A percentile compares a stretch with the other conserved stretches of the same genome.
phyloP scores from a whole-genome alignment of 441 rosid genomes.

The Syzygium syzygioides region DNA sequence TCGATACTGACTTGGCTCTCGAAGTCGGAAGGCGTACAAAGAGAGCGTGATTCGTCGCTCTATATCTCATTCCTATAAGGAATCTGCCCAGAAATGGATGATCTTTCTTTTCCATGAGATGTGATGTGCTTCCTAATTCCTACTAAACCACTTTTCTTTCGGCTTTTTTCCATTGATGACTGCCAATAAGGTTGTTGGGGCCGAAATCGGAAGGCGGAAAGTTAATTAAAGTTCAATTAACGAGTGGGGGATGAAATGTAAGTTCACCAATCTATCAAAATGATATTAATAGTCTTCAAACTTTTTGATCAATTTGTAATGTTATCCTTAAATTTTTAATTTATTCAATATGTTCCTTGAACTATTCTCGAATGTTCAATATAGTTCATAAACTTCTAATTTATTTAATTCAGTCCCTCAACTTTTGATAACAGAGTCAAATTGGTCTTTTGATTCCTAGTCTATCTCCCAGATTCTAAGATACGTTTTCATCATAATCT shows the following conservation, averaged over 20 bases:
- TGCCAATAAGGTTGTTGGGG: neutral
- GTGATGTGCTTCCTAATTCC: neutral
- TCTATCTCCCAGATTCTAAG: neutral
- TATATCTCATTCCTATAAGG: neutral
- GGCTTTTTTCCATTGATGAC: neutral
- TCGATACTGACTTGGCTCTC: conserved; percentile 86
- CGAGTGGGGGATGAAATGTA: neutral
- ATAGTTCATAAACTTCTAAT: too few species aligned
- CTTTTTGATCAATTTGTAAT: neutral
- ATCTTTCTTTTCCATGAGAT: neutral
- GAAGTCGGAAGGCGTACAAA: conserved; percentile 87
- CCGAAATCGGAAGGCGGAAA: neutral
- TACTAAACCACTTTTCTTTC: neutral
- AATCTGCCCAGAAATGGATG: neutral
- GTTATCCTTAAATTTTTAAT: neutral
- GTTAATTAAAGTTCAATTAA: neutral
- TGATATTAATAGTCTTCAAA: neutral
- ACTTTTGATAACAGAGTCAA: neutral
- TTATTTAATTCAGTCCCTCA: neutral
- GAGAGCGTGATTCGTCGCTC: conserved; percentile 40
- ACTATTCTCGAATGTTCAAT: neutral
- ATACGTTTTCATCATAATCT: neutral
- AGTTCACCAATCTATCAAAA: neutral
- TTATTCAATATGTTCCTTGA: neutral
- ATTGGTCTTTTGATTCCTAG: neutral